Percentiles rank a stretch among this genome's conserved stretches.
Conservation (phyloP, 192 early-diverging fungal species). For the Podila epigama region DNA sequence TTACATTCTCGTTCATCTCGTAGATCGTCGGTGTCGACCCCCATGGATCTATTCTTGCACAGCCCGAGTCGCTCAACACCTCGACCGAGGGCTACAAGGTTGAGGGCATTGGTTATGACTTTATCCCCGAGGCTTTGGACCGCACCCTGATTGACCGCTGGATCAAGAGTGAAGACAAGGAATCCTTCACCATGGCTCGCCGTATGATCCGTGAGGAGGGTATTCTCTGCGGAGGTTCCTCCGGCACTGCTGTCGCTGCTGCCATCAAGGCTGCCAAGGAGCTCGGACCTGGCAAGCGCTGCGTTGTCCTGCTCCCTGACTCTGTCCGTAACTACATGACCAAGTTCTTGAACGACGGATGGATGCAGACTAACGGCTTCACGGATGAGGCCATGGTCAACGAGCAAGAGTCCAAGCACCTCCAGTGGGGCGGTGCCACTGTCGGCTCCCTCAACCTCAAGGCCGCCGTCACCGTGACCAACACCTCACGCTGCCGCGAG, state of each 20-base stretch:
- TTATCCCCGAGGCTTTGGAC: conserved; percentile 93
- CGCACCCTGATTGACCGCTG: conserved; percentile 87
- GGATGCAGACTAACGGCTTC: conserved; percentile 94
- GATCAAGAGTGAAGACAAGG: conserved; percentile 97
- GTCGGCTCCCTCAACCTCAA: conserved; percentile 83
- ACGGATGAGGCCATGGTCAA: conserved; percentile 77
- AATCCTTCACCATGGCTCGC: conserved; percentile 95
- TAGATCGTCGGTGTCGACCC: conserved; percentile 95
- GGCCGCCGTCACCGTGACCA: conserved; percentile 87
- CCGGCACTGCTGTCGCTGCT: conserved; percentile 90
- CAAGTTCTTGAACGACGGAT: conserved; percentile 97
- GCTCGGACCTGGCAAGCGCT: conserved; percentile 87
- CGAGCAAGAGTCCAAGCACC: conserved; percentile 68
- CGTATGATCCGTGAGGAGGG: conserved; percentile 97
- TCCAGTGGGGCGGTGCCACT: conserved; percentile 82
- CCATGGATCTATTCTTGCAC: conserved; percentile 92
- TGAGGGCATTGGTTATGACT: conserved; percentile 99
- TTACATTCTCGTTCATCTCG: not conserved
- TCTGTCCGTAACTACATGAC: conserved; percentile 99
- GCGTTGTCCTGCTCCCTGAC: conserved; percentile 96
- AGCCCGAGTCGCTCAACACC: conserved; percentile 64
- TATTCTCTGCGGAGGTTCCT: conserved; percentile 95
- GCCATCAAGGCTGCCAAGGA: conserved; percentile 84
- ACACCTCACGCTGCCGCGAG: conserved; percentile 73
- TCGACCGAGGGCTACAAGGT: conserved; percentile 78